Evolutionary conservation across 176 grass and related monocot genomes (phyloP).

Genomic region (Neostapfia colusana): DNA sequence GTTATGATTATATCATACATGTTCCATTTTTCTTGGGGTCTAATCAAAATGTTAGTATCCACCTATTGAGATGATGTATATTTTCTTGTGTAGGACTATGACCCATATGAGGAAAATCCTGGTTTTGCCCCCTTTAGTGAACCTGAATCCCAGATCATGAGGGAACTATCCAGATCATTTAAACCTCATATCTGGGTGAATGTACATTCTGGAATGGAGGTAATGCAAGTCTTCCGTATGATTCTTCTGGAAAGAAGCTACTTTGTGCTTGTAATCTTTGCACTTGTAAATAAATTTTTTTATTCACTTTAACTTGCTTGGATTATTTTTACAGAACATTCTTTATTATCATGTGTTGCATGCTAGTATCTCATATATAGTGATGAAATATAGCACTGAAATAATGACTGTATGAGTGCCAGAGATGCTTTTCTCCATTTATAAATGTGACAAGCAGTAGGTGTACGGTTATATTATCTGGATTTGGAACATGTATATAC

Average conservation of each 20-base stretch:
- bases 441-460: neutral
- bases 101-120: constrained; percentile 93
- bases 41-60: neutral
- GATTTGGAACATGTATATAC: neutral
- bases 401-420: neutral
- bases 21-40: constrained; percentile 1
- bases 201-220: constrained; percentile 99
- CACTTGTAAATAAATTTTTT: neutral
- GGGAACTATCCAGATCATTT: constrained; percentile 74
- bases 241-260: neutral
- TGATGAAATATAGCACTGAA: too few relatives aligned
- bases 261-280: neutral
- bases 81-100: constrained; percentile 72
- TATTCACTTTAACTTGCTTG: neutral
- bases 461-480: neutral
- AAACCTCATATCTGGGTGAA: constrained; percentile 97
- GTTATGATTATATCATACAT: constrained; percentile 9
- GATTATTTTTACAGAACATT: neutral
- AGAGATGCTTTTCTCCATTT: neutral
- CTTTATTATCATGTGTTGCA: neutral
- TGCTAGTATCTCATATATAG: too few relatives aligned
- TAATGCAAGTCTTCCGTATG: constrained; percentile 34
- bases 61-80: neutral
- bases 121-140: constrained; percentile 88
- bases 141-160: constrained; percentile 94